Conservation (phyloP, 306 rosid genomes). For the Astragalus membranaceus region DNA sequence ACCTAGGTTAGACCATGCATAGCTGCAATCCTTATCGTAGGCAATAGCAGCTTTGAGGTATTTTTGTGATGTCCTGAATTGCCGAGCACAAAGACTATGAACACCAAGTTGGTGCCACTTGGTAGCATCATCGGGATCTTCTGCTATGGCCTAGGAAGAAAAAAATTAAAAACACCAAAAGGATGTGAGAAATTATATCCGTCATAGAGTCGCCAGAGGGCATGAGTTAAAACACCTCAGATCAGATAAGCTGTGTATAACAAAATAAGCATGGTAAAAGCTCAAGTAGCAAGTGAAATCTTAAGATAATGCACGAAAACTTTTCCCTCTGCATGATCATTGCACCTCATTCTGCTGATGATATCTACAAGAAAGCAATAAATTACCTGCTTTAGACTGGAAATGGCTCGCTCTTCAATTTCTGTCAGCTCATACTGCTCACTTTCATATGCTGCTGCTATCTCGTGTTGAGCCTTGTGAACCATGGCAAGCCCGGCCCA, state of each 20-base stretch:
- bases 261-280: neutral
- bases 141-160: constrained; percentile 68
- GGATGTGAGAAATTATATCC: neutral
- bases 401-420: constrained; percentile 62
- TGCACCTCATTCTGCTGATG: neutral
- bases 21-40: constrained; percentile 57
- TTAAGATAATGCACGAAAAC: neutral
- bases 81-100: constrained; percentile 74
- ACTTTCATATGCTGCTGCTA: constrained; percentile 61
- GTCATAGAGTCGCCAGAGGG: neutral
- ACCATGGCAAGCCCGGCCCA: constrained; percentile 97
- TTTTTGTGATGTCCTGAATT: constrained; percentile 68
- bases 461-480: constrained; percentile 94
- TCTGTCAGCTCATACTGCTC: constrained; percentile 59
- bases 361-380: neutral
- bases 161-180: neutral
- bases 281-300: neutral
- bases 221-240: neutral
- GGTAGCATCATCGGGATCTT: constrained; percentile 84
- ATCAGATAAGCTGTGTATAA: neutral
- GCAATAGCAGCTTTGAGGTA: constrained; percentile 82
- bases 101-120: constrained; percentile 97
- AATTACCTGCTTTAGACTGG: constrained; percentile 76
- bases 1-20: constrained; percentile 94
- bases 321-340: neutral